Base-by-base conservation (phyloP, 306 rosid species). In the Myrica gale region DNA sequence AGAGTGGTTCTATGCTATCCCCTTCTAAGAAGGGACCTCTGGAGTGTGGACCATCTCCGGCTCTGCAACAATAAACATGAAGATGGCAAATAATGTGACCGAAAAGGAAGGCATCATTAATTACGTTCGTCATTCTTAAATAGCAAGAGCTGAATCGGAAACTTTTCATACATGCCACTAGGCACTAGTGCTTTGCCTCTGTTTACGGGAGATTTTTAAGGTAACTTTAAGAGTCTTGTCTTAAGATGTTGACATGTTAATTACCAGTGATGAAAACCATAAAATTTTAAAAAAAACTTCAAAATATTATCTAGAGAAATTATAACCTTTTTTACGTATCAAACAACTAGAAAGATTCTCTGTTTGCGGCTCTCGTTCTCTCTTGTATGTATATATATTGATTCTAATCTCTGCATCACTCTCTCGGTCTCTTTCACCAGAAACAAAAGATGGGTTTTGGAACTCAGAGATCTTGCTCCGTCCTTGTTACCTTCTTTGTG, bases 401-500 rank as follows among this genome's bases (percentile, higher is more conserved):
- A 61, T 12, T 12, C n/a, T 12, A 13, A 32, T 32, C 43, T 13
- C 68, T 53, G 1, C 20, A 2, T 66, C 5, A 7, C 62, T 44
- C 26, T 52, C 16, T 75, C 10, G 6, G 6, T 13, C 16, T 48
- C 44, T n/a, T 21, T n/a, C 26, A 37, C 51, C 46, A n/a, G 51
- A 68, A 32, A 41, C 37, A 47, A 53, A 48, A 56, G 47, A 47
- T 44, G 50, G 60, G 62, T 11, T 52, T 4, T 5, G 39, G 20
- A 52, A 55, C 7, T 5, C 60, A 54, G 46, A 72, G 37, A 1
- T 72, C 43, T 45, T 21, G 41, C 26, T 54, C 54, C 47, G 15
- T 66, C 63, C 43, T 74, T 0, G 43, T 26, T 39, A 9, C 82
- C 60, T 17, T 67, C 16, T 6, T 67, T 46, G 21, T 55, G 78